Percentiles rank a stretch among this genome's conserved stretches.
These are phyloP conservation scores for Suhomyces panamericanus DNA, from an alignment of 1,139 yeast genomes.

Conservation along the genomic window DNA sequence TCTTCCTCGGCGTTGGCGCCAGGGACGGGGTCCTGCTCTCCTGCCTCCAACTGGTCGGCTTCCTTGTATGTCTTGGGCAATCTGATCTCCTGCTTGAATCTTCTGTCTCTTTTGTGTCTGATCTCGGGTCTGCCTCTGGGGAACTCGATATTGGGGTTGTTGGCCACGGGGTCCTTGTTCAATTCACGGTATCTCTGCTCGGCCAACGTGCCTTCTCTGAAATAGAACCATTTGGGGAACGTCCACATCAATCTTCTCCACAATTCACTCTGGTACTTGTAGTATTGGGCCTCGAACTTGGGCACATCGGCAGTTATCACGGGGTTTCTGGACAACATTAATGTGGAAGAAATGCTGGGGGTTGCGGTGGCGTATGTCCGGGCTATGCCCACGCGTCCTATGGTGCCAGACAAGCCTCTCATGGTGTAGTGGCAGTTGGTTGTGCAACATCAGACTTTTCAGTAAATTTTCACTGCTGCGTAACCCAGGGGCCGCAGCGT, in stretches of 20 bases:
- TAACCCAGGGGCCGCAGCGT: constrained; percentile 5
- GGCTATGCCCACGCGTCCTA: constrained; percentile 8
- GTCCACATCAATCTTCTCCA: constrained; percentile 96
- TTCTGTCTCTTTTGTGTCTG: constrained; percentile 84
- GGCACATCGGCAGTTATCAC: constrained; percentile 76
- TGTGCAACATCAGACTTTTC: constrained; percentile 6
- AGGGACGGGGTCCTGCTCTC: constrained; percentile 37
- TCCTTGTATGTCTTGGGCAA: constrained; percentile 61
- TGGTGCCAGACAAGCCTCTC: constrained; percentile 14
- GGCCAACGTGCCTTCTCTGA: constrained; percentile 84
- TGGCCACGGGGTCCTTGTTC: constrained; percentile 72
- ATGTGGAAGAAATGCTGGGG: constrained; percentile 29
- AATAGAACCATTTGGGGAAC: constrained; percentile 91
- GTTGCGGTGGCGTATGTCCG: constrained; percentile 15
- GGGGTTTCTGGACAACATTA: constrained; percentile 79
- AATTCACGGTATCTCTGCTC: constrained; percentile 78
- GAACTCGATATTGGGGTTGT: constrained; percentile 73
- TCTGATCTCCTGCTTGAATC: constrained; percentile 71
- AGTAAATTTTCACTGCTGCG: constrained; percentile 14
- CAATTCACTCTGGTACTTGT: constrained; percentile 79
- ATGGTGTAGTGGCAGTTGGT: constrained; percentile 6
- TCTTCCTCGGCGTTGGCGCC: constrained; percentile 40
- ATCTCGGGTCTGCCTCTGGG: constrained; percentile 85
- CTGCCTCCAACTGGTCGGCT: constrained; percentile 30
- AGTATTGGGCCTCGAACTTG: constrained; percentile 72